phyloP scores from a whole-genome alignment of 73 alveolate species.

The Paramecium biaurelia region DNA sequence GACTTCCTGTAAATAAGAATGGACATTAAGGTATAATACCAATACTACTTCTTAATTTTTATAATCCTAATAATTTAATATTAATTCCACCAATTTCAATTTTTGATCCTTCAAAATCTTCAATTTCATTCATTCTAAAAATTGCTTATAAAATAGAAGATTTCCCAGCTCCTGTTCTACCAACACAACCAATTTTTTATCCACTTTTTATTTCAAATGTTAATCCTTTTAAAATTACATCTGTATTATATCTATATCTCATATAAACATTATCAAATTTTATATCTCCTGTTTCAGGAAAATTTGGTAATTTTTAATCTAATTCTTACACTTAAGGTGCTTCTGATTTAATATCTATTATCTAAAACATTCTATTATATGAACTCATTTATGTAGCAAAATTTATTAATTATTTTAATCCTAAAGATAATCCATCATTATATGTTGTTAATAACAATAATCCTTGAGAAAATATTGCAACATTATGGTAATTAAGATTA shows the following conservation, averaged over 20 bases:
- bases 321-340: not conserved
- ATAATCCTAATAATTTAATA: constrained; percentile 69
- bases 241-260: constrained; percentile 84
- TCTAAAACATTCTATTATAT: constrained; percentile 36
- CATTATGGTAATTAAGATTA: not conserved
- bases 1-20: constrained; percentile 71
- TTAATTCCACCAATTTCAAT: constrained; percentile 71
- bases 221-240: constrained; percentile 76
- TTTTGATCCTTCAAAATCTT: constrained; percentile 11
- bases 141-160: constrained; percentile 78
- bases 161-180: constrained; percentile 98
- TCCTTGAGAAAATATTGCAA: constrained; percentile 34
- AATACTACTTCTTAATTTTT: constrained; percentile 68
- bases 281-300: constrained; percentile 76
- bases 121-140: constrained; percentile 66
- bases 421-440: not conserved
- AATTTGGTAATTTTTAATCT: constrained; percentile 50
- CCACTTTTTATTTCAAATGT: constrained; percentile 76
- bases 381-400: constrained; percentile 45
- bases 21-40: constrained; percentile 82
- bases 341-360: not conserved
- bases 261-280: constrained; percentile 70
- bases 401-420: constrained; percentile 1
- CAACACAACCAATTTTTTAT: constrained; percentile 90
- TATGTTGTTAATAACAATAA: not conserved